Evolutionary conservation across 441 rosid genomes (phyloP).

Genomic region (Mallotus repandus): DNA sequence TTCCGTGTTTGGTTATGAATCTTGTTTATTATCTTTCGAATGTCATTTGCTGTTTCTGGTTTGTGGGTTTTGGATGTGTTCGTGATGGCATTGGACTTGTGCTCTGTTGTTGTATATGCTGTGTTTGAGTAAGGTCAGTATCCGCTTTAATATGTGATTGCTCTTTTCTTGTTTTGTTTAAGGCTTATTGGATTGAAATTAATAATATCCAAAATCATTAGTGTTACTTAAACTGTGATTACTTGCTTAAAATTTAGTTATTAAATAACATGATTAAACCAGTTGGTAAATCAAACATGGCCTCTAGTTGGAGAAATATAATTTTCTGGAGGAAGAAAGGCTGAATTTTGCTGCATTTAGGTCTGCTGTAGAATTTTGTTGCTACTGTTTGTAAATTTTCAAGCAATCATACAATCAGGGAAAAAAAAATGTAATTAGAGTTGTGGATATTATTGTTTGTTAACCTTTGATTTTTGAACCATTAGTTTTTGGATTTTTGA

Average conservation of each 20-base stretch:
- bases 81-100: background rate
- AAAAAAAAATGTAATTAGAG: too few relatives aligned
- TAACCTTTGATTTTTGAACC: background rate
- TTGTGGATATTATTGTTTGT: background rate
- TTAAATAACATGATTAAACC: background rate
- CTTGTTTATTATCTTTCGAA: background rate
- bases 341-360: background rate
- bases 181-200: too few relatives aligned
- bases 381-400: background rate
- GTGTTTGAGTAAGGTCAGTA: conserved; percentile 8
- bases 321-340: background rate
- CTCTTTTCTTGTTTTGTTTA: too few relatives aligned
- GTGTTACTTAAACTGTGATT: background rate
- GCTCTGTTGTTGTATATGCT: background rate
- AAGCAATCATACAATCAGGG: too few relatives aligned
- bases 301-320: background rate
- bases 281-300: background rate
- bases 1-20: background rate
- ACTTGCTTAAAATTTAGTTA: background rate
- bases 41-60: too few relatives aligned
- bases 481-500: background rate
- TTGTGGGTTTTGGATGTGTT: background rate
- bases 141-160: too few relatives aligned
- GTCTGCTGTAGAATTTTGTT: background rate
- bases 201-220: too few relatives aligned